Percentiles rank a stretch among this genome's conserved stretches.
These are phyloP conservation scores for Metarhizium album DNA, from an alignment of 2,329 filamentous ascomycete genomes.

Conservation along the genomic window DNA sequence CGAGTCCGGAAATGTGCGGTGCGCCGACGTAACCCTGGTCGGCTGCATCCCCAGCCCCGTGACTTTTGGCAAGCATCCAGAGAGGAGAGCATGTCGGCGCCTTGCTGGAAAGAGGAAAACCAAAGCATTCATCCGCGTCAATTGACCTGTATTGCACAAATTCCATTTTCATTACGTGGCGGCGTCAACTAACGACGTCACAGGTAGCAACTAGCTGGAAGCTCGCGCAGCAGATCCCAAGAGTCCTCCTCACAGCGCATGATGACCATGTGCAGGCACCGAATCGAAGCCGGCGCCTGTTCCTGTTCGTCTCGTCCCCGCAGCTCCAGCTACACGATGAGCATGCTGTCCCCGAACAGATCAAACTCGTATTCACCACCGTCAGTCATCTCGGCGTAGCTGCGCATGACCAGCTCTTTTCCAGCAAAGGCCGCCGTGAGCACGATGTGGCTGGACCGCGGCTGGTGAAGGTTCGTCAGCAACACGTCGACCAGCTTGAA, in stretches of 20 bases:
- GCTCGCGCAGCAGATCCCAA: no score
- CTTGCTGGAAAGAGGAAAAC: no score
- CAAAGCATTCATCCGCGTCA: no score
- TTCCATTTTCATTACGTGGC: no score
- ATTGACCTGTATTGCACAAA: no score
- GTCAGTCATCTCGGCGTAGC: neutral
- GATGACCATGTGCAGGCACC: no score
- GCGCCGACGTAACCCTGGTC: neutral
- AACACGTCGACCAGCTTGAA: neutral
- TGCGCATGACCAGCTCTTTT: neutral
- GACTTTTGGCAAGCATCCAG: constrained; percentile 1
- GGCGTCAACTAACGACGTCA: no score
- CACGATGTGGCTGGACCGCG: neutral
- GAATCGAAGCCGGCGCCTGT: no score
- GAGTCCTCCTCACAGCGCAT: no score
- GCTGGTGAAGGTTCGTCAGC: neutral
- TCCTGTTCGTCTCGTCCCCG: no score
- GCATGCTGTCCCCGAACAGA: neutral
- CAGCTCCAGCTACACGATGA: neutral
- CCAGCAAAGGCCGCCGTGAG: neutral
- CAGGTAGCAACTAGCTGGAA: no score
- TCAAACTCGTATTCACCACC: neutral
- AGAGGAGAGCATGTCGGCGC: no score
- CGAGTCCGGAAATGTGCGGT: neutral
- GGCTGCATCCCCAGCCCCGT: constrained; percentile 4